A percentile compares a stretch with the other conserved stretches of the same genome.
These are phyloP conservation scores for Yamadazyma laniorum DNA, from an alignment of 805 yeast genomes.

Conservation along the genomic window DNA sequence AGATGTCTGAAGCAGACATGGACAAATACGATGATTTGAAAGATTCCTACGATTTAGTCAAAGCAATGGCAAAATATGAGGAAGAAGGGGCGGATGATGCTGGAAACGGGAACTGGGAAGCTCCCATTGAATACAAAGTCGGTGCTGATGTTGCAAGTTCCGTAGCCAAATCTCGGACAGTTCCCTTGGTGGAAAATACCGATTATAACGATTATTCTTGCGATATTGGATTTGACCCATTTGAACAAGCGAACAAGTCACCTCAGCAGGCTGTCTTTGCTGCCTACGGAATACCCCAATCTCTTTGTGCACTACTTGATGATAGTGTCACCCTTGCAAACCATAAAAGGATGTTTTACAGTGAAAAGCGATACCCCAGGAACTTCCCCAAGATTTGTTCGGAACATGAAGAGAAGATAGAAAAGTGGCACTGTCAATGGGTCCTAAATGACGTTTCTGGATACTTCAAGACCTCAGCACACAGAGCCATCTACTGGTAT, in stretches of 20 bases:
- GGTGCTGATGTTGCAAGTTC: background rate
- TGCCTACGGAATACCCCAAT: slow-evolving; percentile 48
- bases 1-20: slow-evolving; percentile 33
- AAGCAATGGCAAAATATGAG: background rate
- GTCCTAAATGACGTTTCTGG: slow-evolving; percentile 13
- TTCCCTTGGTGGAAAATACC: slow-evolving; percentile 7
- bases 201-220: slow-evolving; percentile 11
- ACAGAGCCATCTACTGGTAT: slow-evolving; percentile 40
- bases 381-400: slow-evolving; percentile 57
- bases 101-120: background rate
- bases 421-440: slow-evolving; percentile 44
- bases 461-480: slow-evolving; percentile 35
- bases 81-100: background rate
- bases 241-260: background rate
- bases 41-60: slow-evolving; percentile 33
- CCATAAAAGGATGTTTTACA: slow-evolving; percentile 47
- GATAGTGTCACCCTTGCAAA: slow-evolving; percentile 48
- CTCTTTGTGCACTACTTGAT: slow-evolving; percentile 46
- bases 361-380: slow-evolving; percentile 43
- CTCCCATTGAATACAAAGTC: too few relatives aligned
- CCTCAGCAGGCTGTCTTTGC: slow-evolving; percentile 30
- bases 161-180: background rate
- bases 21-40: slow-evolving; percentile 44
- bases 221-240: slow-evolving; percentile 10
- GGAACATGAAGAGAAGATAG: slow-evolving; percentile 49